These are phyloP conservation scores for Malus sylvestris DNA, from an alignment of 306 rosid genomes.

Conservation along the genomic window DNA sequence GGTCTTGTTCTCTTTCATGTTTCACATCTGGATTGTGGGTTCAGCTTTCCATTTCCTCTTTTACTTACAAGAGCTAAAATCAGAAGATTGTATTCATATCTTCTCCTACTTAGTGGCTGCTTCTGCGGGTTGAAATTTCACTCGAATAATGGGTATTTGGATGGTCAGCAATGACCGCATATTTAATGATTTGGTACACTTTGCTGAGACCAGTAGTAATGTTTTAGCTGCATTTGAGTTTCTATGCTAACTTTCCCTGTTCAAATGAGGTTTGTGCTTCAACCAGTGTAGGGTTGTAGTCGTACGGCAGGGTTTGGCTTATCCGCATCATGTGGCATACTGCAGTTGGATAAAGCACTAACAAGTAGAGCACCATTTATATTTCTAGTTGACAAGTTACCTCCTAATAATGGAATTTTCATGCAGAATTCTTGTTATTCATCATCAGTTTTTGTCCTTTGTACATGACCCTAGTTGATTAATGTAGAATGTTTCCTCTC, in stretches of 20 bases:
- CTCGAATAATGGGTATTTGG: background rate
- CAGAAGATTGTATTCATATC: background rate
- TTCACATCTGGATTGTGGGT: background rate
- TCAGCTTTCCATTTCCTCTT: background rate
- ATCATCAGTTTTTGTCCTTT: background rate
- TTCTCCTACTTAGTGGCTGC: background rate
- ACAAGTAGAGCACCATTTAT: background rate
- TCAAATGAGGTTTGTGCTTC: background rate
- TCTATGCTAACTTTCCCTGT: background rate
- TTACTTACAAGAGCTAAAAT: background rate
- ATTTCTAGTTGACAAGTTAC: background rate
- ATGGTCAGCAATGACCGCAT: background rate
- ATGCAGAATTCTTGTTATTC: background rate
- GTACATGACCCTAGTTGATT: background rate
- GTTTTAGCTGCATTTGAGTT: background rate
- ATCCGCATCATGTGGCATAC: background rate
- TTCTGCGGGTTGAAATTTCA: background rate
- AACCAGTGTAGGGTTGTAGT: background rate
- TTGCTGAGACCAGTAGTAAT: background rate
- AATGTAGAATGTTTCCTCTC: constrained; percentile 4
- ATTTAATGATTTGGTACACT: background rate
- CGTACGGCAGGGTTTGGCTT: background rate
- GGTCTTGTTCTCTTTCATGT: background rate
- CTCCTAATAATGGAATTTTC: background rate
- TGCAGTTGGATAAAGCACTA: background rate